Base-by-base conservation (phyloP, 805 yeast genomes). In the Starmerella apis region DNA sequence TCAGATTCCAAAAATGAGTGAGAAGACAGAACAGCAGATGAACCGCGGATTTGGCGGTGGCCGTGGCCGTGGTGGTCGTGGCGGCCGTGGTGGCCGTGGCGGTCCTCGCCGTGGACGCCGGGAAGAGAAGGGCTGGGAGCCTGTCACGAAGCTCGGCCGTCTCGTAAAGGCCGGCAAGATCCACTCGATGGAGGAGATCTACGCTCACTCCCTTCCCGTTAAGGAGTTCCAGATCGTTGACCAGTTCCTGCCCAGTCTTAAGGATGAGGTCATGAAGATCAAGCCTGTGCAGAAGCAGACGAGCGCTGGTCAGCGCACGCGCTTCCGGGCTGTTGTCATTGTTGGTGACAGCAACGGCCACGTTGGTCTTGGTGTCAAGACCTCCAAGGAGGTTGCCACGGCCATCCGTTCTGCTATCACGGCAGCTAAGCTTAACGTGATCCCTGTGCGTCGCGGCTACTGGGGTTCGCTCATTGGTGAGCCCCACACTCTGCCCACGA, bases 231-330 rank as follows among this genome's bases (percentile, higher is more conserved):
- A 92, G 80, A 85, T 92, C 80, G 84, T 92, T 68, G 98, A 92
- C 80, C 81, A 80, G 70, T 79, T 92, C 74, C 80, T 92, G 69
- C 98, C 98, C 72, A 82, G 77, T 70, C 83, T 92, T 72, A 81
- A 83, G 77, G 98, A 92, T 74, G 95, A 90, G 79, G 96, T 92
- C 71, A 92, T 92, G 98, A 90, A 90, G 86, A 92, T 92, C 80
- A 83, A 90, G 80, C 94, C 98, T 65, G 98, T 92, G 67, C 98
- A 92, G 79, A 92, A 92, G 83, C 98, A 92, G 79, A 92, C 98
- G 81, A 82, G 95, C 78, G 98, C 98, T 69, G 98, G 98, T 87
- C 98, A 92, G 82, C 90, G 98, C 83, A 92, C 97, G 78, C 87
- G 98, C 82, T 88, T 92, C 83, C 94, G 94, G 92, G 98, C 97